Conservation (phyloP, 345 rosid species). For the Zanthoxylum bungeanum region DNA sequence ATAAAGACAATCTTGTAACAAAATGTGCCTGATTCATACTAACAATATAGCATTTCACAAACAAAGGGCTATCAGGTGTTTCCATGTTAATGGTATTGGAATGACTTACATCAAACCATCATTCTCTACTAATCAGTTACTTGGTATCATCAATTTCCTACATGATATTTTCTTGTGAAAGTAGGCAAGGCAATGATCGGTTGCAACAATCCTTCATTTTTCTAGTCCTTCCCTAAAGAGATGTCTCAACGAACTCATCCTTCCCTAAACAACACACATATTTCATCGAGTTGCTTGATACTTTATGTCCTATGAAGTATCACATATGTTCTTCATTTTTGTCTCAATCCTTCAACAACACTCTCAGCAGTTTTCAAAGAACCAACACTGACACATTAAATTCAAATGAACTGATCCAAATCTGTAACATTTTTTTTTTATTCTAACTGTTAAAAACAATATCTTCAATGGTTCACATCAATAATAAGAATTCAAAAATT, state of each 20-base stretch:
- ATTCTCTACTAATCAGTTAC: neutral
- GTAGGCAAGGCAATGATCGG: neutral
- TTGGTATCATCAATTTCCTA: conserved; percentile 2
- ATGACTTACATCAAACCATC: neutral
- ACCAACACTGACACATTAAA: too few species aligned
- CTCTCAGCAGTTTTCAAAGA: too few species aligned
- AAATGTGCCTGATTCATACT: neutral
- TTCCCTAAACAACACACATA: neutral
- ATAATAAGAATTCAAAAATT: too few species aligned
- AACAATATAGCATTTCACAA: neutral
- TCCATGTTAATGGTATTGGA: neutral
- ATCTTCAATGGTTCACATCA: too few species aligned
- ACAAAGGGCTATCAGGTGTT: neutral
- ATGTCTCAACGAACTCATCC: neutral
- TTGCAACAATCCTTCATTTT: neutral
- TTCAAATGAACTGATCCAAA: too few species aligned
- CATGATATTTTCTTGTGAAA: neutral
- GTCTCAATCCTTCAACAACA: too few species aligned
- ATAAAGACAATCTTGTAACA: neutral
- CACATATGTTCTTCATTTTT: neutral
- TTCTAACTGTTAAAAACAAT: too few species aligned
- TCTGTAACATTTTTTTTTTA: neutral
- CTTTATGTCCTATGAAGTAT: too few species aligned
- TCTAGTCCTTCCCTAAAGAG: neutral
- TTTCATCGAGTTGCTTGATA: neutral